These are phyloP conservation scores for Moesziomyces parantarcticus DNA, from an alignment of 1,284 basidiomycete species.

Conservation along the genomic window DNA sequence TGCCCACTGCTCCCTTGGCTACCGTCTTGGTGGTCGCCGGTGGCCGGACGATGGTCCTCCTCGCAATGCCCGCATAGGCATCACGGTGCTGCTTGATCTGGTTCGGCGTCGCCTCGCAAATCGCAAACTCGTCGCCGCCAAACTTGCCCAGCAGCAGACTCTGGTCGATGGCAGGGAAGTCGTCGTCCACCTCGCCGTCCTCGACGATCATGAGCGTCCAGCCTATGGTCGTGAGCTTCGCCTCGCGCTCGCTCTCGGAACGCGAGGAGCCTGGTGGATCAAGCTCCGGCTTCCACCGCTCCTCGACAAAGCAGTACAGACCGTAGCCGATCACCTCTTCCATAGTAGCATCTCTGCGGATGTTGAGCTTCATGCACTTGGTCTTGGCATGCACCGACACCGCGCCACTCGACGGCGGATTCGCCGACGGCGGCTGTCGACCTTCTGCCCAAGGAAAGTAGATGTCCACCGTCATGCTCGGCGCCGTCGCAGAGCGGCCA, in stretches of 20 bases:
- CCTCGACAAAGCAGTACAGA: slow-evolving; percentile 90
- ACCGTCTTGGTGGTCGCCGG: slow-evolving; percentile 14
- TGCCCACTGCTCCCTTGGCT: slow-evolving; percentile 5
- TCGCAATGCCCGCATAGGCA: slow-evolving; percentile 26
- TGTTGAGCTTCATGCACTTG: slow-evolving; percentile 72
- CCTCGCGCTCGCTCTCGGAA: slow-evolving; percentile 73
- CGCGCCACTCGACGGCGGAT: slow-evolving; percentile 45
- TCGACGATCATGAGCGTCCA: slow-evolving; percentile 97
- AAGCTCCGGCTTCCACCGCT: slow-evolving; percentile 81
- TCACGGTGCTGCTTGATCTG: slow-evolving; percentile 86
- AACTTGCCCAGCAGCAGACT: slow-evolving; percentile 86
- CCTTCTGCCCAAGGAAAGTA: slow-evolving; percentile 85
- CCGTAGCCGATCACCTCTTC: slow-evolving; percentile 96
- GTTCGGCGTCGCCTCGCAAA: slow-evolving; percentile 76
- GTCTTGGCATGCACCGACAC: slow-evolving; percentile 40
- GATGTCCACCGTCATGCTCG: slow-evolving; percentile 76
- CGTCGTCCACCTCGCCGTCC: slow-evolving; percentile 97
- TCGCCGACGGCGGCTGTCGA: slow-evolving; percentile 20
- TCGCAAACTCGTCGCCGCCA: slow-evolving; percentile 88
- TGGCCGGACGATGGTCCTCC: slow-evolving; percentile 31
- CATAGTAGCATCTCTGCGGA: slow-evolving; percentile 87
- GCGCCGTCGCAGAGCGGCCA: slow-evolving; percentile 64
- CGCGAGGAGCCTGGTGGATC: slow-evolving; percentile 66
- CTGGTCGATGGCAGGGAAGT: slow-evolving; percentile 95
- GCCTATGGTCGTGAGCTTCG: slow-evolving; percentile 78